phyloP scores from a whole-genome alignment of 305 asterid genomes.

The Rubia tinctorum region DNA sequence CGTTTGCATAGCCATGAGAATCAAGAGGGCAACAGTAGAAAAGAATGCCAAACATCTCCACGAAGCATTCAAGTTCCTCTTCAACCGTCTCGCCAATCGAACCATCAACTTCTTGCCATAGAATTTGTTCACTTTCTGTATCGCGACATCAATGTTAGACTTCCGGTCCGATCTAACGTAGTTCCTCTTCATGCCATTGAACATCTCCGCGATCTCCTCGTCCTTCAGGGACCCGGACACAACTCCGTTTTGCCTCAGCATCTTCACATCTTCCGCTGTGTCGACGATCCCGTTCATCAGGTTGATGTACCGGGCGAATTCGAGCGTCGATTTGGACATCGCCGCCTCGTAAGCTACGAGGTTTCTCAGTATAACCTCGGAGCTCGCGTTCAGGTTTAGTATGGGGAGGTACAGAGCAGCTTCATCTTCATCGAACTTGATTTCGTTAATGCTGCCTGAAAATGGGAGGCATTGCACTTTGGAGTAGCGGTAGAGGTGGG shows the following conservation, averaged over 20 bases:
- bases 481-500: slow-evolving; percentile 27
- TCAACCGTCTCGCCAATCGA: slow-evolving; percentile 16
- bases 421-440: slow-evolving; percentile 21
- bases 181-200: slow-evolving; percentile 33
- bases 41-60: slow-evolving; percentile 23
- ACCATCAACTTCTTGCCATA: slow-evolving; percentile 20
- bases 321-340: slow-evolving; percentile 24
- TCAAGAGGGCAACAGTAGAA: slow-evolving; percentile 14
- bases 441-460: slow-evolving; percentile 28
- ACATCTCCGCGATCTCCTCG: slow-evolving; percentile 29
- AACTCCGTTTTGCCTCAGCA: slow-evolving; percentile 25
- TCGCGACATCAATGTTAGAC: slow-evolving; percentile 32
- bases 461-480: slow-evolving; percentile 25
- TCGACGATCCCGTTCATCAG: slow-evolving; percentile 40
- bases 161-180: slow-evolving; percentile 14
- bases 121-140: slow-evolving; percentile 29
- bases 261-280: slow-evolving; percentile 28
- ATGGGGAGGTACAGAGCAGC: slow-evolving; percentile 28
- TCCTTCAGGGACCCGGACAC: slow-evolving; percentile 30
- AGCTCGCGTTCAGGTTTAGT: slow-evolving; percentile 28
- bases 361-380: slow-evolving; percentile 48
- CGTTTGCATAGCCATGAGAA: slow-evolving; percentile 22
- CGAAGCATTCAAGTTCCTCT: slow-evolving; percentile 19
- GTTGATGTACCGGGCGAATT: slow-evolving; percentile 38
- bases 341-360: slow-evolving; percentile 37